Evolutionary conservation across 2,329 filamentous ascomycete species (phyloP).

Genomic region (Hypoxylon sp.): DNA sequence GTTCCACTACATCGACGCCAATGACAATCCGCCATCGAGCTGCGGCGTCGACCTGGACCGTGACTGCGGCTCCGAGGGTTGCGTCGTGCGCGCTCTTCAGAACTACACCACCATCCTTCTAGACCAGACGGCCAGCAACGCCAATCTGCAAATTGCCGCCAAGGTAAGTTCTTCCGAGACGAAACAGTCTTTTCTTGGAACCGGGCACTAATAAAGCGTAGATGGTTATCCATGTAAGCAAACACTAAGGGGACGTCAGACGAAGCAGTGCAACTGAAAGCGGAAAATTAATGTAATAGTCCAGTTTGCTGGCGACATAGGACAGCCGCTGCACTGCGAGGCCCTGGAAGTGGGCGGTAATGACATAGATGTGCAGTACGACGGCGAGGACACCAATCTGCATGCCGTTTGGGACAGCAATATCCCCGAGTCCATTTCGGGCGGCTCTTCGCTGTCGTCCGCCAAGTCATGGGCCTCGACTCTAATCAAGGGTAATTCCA

Average conservation of each 20-base stretch:
- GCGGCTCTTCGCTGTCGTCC: constrained; percentile 55
- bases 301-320: constrained; percentile 69
- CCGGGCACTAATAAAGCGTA: constrained; percentile 18
- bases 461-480: constrained; percentile 59
- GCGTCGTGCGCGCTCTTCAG: constrained; percentile 70
- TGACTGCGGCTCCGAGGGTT: constrained; percentile 74
- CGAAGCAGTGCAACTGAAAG: not conserved
- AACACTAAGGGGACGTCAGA: constrained; percentile 18
- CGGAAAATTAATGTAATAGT: constrained; percentile 51
- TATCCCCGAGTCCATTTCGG: constrained; percentile 65
- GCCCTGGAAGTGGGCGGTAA: constrained; percentile 69
- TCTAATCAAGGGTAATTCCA: constrained; percentile 52
- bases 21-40: constrained; percentile 71
- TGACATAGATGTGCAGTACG: constrained; percentile 68
- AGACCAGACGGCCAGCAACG: constrained; percentile 48
- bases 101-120: constrained; percentile 56
- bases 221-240: constrained; percentile 55
- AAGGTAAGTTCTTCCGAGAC: constrained; percentile 51
- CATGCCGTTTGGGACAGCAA: constrained; percentile 74
- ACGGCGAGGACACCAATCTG: constrained; percentile 68
- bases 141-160: constrained; percentile 56
- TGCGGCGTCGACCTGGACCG: constrained; percentile 72
- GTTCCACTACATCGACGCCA: constrained; percentile 72
- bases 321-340: constrained; percentile 70
- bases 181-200: not conserved